These are phyloP conservation scores for Vigna reflexopilosa DNA, from an alignment of 306 rosid species.

Conservation along the genomic window DNA sequence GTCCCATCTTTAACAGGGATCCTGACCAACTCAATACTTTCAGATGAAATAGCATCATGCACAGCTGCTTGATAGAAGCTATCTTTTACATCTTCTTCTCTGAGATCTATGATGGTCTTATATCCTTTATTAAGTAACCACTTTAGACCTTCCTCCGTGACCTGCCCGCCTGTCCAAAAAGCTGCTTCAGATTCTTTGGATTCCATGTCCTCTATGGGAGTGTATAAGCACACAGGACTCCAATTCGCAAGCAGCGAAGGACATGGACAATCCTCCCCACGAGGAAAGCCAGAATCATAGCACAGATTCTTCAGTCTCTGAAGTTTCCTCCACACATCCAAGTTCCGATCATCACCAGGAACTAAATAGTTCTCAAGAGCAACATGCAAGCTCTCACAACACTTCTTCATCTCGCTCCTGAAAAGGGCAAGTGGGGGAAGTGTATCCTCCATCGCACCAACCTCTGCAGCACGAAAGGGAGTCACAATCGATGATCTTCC, in stretches of 20 bases:
- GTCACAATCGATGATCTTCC: conserved; percentile 69
- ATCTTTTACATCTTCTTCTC: conserved; percentile 81
- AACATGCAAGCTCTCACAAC: conserved; percentile 92
- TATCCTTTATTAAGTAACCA: conserved; percentile 80
- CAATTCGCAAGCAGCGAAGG: conserved; percentile 84
- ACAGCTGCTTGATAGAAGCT: conserved; percentile 64
- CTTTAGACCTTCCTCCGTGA: conserved; percentile 89
- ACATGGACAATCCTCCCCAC: conserved; percentile 74
- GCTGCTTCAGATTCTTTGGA: conserved; percentile 64
- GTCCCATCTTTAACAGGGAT: conserved; percentile 84
- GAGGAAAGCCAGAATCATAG: conserved; percentile 85
- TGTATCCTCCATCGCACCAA: conserved; percentile 57
- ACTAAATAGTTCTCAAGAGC: conserved; percentile 80
- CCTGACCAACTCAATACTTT: conserved; percentile 70
- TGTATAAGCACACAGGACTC: conserved; percentile 66
- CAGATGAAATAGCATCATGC: conserved; percentile 68
- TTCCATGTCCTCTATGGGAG: conserved; percentile 56
- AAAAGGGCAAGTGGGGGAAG: conserved; percentile 84
- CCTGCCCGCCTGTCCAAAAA: conserved; percentile 98
- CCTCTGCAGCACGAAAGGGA: conserved; percentile 50
- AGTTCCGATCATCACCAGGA: conserved; percentile 65
- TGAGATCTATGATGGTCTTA: conserved; percentile 84
- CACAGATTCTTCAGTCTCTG: conserved; percentile 92
- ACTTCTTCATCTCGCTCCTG: conserved; percentile 93
- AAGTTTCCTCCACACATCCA: conserved; percentile 89